Evolutionary conservation across 805 yeast genomes (phyloP), one percentile per base, ranked within the genome.

Genomic region (Candida alai): DNA sequence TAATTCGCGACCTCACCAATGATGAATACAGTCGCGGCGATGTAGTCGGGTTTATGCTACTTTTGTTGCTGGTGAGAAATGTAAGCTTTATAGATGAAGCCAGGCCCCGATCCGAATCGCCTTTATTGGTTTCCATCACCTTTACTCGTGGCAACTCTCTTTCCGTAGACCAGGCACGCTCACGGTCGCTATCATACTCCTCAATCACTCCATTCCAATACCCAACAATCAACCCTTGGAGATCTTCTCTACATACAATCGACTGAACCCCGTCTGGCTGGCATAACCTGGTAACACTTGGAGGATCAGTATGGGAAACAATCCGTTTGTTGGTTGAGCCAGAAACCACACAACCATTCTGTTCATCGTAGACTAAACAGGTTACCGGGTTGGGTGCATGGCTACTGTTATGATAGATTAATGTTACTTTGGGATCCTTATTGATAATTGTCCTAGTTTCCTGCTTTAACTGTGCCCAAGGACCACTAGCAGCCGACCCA

Each of bases 381-480:
- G 77, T 51, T 2, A 78, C 60, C 1, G 86, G 84, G 50, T 73
- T 71, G 0, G 85, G 85, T 7, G 46, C 51, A 41, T 74, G 79
- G 3, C 51, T 44, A 4, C 58, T 43, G 40, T 57, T 52, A 10
- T 53, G 43, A 15, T 49, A 45, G 0, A 57, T 35, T 13, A 42
- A 34, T 12, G 28, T 46, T 31, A 45, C 29, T 19, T 34, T 42
- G 2, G 56, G 52, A 7, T 51, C 58, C 33, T 46, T 52, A 40
- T 58, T 58, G 1, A 62, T 41, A 5, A 62, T 22, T 3, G 48
- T 27, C 18, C 20, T 28, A n/a, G 32, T 24, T 28, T n/a, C 14
- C 4, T 10, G 34, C 19, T 33, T 24, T 19, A 18, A 30, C 13
- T 23, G 13, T 19, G 10, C 14, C 10, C 32, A 17, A 13, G 15